Base-by-base conservation (phyloP, 1,284 basidiomycete species). In the Apiotrichum mycotoxinovorans region DNA sequence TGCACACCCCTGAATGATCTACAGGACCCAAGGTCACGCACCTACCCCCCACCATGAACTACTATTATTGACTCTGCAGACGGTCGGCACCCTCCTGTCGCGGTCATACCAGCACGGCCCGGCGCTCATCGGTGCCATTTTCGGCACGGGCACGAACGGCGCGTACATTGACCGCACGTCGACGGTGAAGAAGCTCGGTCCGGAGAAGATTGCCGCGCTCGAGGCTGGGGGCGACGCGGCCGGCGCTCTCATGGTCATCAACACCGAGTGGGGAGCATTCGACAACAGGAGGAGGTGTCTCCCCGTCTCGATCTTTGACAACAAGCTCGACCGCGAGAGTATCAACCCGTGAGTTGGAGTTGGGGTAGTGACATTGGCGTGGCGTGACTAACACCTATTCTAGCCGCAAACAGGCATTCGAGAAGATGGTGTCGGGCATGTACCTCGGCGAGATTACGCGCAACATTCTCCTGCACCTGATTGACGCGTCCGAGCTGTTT, bases 381-480 rank as follows among this genome's bases (percentile, higher is more conserved):
- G n/a, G n/a, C n/a, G n/a, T n/a, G n/a, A n/a, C n/a, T n/a, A n/a
- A n/a, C n/a, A n/a, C n/a, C n/a, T n/a, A n/a, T n/a, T 38, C 35
- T 9, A 80, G 79, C 11, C 83, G 86, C 52, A 90, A 87, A 72
- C 95, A 98, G 76, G 88, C 89, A 2, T 98, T 94, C 71, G 96
- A 98, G 77, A 98, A 98, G 80, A 92, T 97, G 80, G 90, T 98
- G 65, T 96, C 92, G 3, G 96, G 96, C 59, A 98, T 98, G 94
- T 98, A 98, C 77, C 85, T 98, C 40, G 95, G 95, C 57, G 95
- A 98, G 78, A 85, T 98, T 64, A 84, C 87, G 22, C 87, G 95
- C 49, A 89, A 89, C 69, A 81, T 96, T 61, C 81, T 98, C 47
- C 80, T 95, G 30, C 84, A 91, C 58, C 81, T 98, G 60, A 83